phyloP scores from a whole-genome alignment of 1,284 basidiomycete genomes.

The Baeospora myosura region DNA sequence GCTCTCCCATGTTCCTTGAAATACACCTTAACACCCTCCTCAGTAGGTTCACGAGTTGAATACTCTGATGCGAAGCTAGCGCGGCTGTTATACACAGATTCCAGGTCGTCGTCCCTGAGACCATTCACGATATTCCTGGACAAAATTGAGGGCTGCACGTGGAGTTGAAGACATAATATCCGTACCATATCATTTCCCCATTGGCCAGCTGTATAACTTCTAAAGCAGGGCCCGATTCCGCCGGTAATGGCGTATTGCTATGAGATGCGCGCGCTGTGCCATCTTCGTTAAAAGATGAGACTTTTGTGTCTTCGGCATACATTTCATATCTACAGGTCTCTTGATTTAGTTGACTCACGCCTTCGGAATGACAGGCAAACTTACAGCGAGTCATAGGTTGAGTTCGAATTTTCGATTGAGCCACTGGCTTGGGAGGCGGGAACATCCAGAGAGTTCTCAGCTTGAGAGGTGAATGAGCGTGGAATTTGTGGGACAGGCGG shows the following conservation, averaged over 20 bases:
- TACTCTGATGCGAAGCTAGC: constrained; percentile 70
- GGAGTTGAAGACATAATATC: constrained; percentile 4
- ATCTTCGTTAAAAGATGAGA: constrained; percentile 13
- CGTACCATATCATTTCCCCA: constrained; percentile 75
- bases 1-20: constrained; percentile 68
- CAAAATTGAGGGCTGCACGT: constrained; percentile 1
- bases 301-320: constrained; percentile 56
- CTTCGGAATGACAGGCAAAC: too few species aligned
- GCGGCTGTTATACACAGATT: constrained; percentile 58
- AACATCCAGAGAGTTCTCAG: constrained; percentile 35
- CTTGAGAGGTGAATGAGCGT: constrained; percentile 38
- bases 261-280: constrained; percentile 13
- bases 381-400: constrained; percentile 70
- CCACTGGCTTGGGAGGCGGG: constrained; percentile 29
- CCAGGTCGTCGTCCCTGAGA: constrained; percentile 67
- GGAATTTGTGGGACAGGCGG: constrained; percentile 69
- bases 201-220: constrained; percentile 76
- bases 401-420: constrained; percentile 53
- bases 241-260: constrained; percentile 14
- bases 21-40: constrained; percentile 56
- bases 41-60: constrained; percentile 45
- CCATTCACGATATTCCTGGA: constrained; percentile 78
- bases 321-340: constrained; percentile 73
- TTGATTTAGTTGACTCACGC: too few species aligned
- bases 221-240: constrained; percentile 55